Base-by-base conservation (phyloP, 108 stramenopile genomes). In the Nitzschia putrida region DNA sequence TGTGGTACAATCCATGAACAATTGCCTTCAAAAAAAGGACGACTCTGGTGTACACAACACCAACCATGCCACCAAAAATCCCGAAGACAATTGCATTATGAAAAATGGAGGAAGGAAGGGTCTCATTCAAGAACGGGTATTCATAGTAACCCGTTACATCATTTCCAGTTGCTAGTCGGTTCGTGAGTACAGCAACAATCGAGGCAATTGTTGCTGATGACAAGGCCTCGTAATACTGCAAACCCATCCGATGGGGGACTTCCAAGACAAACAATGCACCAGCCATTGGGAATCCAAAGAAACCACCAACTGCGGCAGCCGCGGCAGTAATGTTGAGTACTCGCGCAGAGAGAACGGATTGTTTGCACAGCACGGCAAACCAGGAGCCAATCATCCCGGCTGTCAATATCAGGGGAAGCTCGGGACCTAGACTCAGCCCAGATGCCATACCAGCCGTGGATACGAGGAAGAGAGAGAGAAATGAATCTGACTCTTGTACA, bases 221-320 rank as follows among this genome's bases (percentile, higher is more conserved):
- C 39, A 86, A 44, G 3, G 85, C 85, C 57, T 86, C 85, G 65
- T 83, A 86, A 55, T 86, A 86, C 66, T 86, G 85, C 54, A 86
- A 44, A 0, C 85, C 85, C 85, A 86, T 86, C 10, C 80, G 79
- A 69, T 86, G 85, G 0, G 85, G 85, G 12, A 86, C n/a, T 59
- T 86, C 85, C 47, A 86, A 65, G 2, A 86, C 85, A 69, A 86
- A 86, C 51, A 86, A 37, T 4, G 81, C 85, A 24, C 85, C 85
- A 21, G 82, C 85, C 72, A 86, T 82, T 0, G 85, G 85, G 68
- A 86, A 86, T 2, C 85, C 85, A 64, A 86, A 86, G 56, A 86
- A 83, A 4, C 85, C 85, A 12, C 74, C 85, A 23, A 86, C 71
- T 12, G 85, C 85, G 0, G 85, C 85, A 29, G 77, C 61, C 24